Evolutionary conservation across 306 rosid genomes (phyloP).

Genomic region (Quercus ilex): DNA sequence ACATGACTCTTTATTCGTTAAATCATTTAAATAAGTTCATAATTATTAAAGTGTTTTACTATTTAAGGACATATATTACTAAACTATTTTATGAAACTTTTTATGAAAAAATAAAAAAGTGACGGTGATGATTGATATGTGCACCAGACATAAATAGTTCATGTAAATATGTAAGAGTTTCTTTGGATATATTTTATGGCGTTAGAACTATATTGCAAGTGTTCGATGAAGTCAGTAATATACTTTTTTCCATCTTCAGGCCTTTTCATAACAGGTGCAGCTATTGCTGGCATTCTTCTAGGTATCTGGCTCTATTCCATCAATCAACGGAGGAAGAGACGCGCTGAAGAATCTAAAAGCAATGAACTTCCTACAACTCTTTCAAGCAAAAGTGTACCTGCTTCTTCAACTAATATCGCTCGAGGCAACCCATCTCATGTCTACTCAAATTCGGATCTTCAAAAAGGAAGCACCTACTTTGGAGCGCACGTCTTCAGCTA

Average conservation of each 20-base stretch:
- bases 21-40: too few relatives aligned
- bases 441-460: conserved; percentile 37
- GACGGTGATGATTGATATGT: too few relatives aligned
- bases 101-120: too few relatives aligned
- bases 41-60: too few relatives aligned
- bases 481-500: conserved; percentile 69
- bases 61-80: too few relatives aligned
- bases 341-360: conserved; percentile 30
- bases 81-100: too few relatives aligned
- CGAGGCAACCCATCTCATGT: conserved; percentile 57
- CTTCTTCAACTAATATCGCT: conserved; percentile 38
- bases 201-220: background rate
- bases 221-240: background rate
- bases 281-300: conserved; percentile 29
- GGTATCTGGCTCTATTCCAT: conserved; percentile 26
- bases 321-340: conserved; percentile 38
- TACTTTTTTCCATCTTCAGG: conserved; percentile 47
- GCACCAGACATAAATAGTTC: too few relatives aligned
- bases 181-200: background rate
- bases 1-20: too few relatives aligned
- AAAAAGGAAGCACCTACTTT: conserved; percentile 54
- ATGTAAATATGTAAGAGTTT: too few relatives aligned
- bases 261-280: conserved; percentile 39
- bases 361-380: conserved; percentile 39
- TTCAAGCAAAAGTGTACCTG: conserved; percentile 35